A percentile compares a stretch with the other conserved stretches of the same genome.
These are phyloP conservation scores for Crithidia bombi DNA, from an alignment of 208 protist species.

Conservation along the genomic window DNA sequence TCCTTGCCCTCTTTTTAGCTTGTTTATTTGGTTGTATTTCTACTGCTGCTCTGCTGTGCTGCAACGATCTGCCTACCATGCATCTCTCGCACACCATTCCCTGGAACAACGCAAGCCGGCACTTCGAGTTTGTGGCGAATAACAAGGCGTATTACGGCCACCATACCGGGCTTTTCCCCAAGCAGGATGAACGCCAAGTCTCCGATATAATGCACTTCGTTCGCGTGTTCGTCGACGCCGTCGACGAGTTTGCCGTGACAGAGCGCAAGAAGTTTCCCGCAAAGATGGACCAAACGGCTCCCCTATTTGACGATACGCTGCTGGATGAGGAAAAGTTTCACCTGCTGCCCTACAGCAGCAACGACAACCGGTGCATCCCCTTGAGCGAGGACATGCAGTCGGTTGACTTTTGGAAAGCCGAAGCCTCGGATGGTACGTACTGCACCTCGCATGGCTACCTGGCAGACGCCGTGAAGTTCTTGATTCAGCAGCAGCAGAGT, in stretches of 20 bases:
- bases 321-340: neutral
- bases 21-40: neutral
- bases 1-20: neutral
- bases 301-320: constrained; percentile 9
- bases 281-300: neutral
- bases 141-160: constrained; percentile 10
- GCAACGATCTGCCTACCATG: neutral
- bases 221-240: constrained; percentile 10
- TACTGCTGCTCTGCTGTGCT: neutral
- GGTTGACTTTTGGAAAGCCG: neutral
- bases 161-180: constrained; percentile 4
- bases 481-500: constrained; percentile 19
- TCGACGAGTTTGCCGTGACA: constrained; percentile 8
- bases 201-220: constrained; percentile 5
- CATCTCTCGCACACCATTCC: constrained; percentile 9
- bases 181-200: neutral
- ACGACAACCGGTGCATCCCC: constrained; percentile 8
- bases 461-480: constrained; percentile 15
- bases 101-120: constrained; percentile 8
- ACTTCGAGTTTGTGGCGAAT: neutral
- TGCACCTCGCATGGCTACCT: neutral
- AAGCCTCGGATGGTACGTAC: neutral
- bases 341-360: constrained; percentile 1
- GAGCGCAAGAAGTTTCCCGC: constrained; percentile 16
- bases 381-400: neutral